These are phyloP conservation scores for Penicillium manginii DNA, from an alignment of 495 filamentous ascomycete species.

Conservation along the genomic window DNA sequence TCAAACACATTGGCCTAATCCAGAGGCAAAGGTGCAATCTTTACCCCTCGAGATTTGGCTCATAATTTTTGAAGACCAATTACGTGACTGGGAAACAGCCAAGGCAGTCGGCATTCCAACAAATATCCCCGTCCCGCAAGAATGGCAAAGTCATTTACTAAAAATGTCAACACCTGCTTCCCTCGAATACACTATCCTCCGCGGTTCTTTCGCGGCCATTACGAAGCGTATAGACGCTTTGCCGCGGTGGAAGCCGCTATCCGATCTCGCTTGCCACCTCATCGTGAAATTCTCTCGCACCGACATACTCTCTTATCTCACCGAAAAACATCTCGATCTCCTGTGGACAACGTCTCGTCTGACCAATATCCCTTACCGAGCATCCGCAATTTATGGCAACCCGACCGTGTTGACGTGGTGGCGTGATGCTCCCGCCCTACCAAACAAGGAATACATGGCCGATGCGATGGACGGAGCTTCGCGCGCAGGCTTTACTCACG, in stretches of 20 bases:
- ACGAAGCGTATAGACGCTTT: constrained; percentile 69
- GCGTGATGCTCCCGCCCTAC: constrained; percentile 73
- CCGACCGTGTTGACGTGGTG: constrained; percentile 89
- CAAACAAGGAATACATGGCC: constrained; percentile 74
- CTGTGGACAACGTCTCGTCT: constrained; percentile 83
- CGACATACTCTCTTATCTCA: constrained; percentile 79
- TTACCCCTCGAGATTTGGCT: constrained; percentile 89
- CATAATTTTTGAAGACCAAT: constrained; percentile 75
- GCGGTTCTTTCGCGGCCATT: constrained; percentile 66
- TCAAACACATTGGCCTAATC: constrained; percentile 30
- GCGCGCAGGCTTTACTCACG: constrained; percentile 76
- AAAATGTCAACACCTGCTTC: constrained; percentile 56
- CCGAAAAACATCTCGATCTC: constrained; percentile 72
- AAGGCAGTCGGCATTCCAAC: constrained; percentile 78
- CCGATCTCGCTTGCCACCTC: constrained; percentile 78
- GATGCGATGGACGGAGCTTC: constrained; percentile 89
- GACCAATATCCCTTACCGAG: constrained; percentile 80
- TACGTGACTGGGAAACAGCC: constrained; percentile 88
- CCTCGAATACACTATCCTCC: constrained; percentile 82
- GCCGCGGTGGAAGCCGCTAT: constrained; percentile 71
- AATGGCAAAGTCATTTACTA: constrained; percentile 66
- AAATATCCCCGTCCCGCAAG: constrained; percentile 68
- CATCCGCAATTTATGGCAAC: constrained; percentile 83
- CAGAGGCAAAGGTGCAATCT: constrained; percentile 28
- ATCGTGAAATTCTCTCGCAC: constrained; percentile 88